Base-by-base conservation (phyloP, 768 basidiomycete genomes). In the Auriscalpium microsporum region DNA sequence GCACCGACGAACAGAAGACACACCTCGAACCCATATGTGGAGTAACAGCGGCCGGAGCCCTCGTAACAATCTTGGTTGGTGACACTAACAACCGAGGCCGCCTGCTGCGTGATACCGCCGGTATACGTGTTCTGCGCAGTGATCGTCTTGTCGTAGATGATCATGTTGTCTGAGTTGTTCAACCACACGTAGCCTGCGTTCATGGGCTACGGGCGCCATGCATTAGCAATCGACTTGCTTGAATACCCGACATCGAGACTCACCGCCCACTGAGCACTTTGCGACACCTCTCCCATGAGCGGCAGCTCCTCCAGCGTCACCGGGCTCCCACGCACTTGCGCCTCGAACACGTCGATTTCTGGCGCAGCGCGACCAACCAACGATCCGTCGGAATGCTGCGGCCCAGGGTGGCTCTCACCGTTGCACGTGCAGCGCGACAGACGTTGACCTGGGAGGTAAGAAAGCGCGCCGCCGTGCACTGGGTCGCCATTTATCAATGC, bases 41-140 rank as follows among this genome's bases (percentile, higher is more conserved):
- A 66, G 60, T 64, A 73, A 40, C 69, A 68, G 3, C 68, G 69
- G 10, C 64, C 66, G 19, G 51, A 64, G n/a, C 38, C 63, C 64
- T 61, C 61, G 62, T 77, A 77, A 62, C 72, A 33, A 0, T 48
- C 33, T 11, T 45, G 56, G 11, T 59, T 21, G 14, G 89, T 89
- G 10, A 61, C 56, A 0, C 84, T 77, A 13, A 92, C 73, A 17
- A 73, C 83, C 6, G 90, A 93, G 0, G 86, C 86, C 2, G 91
- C 86, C 64, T 94, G 90, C 67, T 95, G 94, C 65, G 79, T 89
- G 9, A 77, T 78, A 48, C 86, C 87, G 45, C 94, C 94, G 16
- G 71, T 75, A 65, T 88, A 93, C 6, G 78, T 56, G 64, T 92
- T 92, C 45, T 84, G 67, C 21, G 60, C 54, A 0, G 84, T 82